phyloP scores from a whole-genome alignment of 768 basidiomycete species.

The Lentinula edodes region DNA sequence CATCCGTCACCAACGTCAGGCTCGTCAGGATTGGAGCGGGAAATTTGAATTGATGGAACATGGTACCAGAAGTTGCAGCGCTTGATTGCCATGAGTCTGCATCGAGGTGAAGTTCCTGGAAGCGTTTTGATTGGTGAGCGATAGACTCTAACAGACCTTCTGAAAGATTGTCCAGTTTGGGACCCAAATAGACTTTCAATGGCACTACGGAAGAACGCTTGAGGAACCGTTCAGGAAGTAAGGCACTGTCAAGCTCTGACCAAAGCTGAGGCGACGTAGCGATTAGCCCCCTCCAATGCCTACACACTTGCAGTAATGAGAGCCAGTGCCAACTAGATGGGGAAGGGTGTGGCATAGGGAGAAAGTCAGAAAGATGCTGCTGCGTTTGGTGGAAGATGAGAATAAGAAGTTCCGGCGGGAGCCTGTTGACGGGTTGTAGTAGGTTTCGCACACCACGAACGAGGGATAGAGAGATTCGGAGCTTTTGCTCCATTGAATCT shows the following conservation, averaged over 20 bases:
- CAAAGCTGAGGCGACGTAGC: slow-evolving; percentile 8
- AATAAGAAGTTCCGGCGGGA: slow-evolving; percentile 8
- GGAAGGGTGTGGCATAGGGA: not conserved
- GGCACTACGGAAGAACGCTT: slow-evolving; percentile 4
- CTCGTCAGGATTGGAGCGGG: slow-evolving; percentile 8
- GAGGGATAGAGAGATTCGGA: slow-evolving; percentile 6
- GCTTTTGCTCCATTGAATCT: slow-evolving; percentile 6
- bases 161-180: not conserved
- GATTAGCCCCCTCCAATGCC: slow-evolving; percentile 9
- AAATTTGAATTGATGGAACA: not conserved
- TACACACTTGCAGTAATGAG: slow-evolving; percentile 8
- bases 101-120: slow-evolving; percentile 7
- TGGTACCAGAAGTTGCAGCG: not conserved
- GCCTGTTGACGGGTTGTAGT: slow-evolving; percentile 4
- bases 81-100: not conserved
- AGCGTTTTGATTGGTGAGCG: not conserved
- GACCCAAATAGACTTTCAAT: slow-evolving; percentile 3
- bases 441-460: slow-evolving; percentile 7
- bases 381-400: slow-evolving; percentile 8
- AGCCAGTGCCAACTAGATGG: slow-evolving; percentile 2
- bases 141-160: not conserved
- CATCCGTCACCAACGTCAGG: slow-evolving; percentile 4
- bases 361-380: slow-evolving; percentile 7
- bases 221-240: slow-evolving; percentile 5
- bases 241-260: slow-evolving; percentile 3